Conservation (phyloP, 768 basidiomycete genomes). For the Phanerodontia chrysosporium region DNA sequence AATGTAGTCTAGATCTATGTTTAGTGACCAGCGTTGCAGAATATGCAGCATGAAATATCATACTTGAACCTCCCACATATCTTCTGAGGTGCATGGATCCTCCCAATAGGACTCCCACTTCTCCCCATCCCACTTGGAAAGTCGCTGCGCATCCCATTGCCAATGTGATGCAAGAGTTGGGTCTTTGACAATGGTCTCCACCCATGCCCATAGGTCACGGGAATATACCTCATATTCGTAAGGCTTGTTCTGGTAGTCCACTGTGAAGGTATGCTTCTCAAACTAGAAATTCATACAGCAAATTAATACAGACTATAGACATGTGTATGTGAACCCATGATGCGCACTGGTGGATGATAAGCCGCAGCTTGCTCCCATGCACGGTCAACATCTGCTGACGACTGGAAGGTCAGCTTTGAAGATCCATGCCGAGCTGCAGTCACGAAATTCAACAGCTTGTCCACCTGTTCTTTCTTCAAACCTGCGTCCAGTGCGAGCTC, state of each 20-base stretch:
- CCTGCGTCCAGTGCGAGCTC: no score
- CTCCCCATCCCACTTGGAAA: conserved; percentile 10
- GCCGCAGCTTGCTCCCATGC: conserved; percentile 3
- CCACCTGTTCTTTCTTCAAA: no score
- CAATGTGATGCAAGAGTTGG: conserved; percentile 11
- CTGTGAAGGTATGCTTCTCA: background rate
- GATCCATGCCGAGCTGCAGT: no score
- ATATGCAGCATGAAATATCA: background rate
- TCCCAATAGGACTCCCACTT: conserved; percentile 8
- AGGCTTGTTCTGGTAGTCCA: background rate
- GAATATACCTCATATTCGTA: conserved; percentile 3
- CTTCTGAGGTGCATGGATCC: conserved; percentile 15
- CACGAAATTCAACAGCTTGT: no score
- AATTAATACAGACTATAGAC: background rate
- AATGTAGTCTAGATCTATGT: no score
- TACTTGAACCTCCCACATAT: conserved; percentile 14
- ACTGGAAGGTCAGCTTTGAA: background rate
- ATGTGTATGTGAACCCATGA: background rate
- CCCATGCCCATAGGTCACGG: conserved; percentile 13
- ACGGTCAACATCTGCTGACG: conserved; percentile 2
- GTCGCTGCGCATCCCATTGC: conserved; percentile 12
- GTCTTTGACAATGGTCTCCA: conserved; percentile 5
- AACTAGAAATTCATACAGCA: background rate
- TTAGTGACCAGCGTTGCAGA: no score
- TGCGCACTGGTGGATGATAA: conserved; percentile 6